Base-by-base conservation (phyloP, 106 monocot species). In the Agapanthus africanus region DNA sequence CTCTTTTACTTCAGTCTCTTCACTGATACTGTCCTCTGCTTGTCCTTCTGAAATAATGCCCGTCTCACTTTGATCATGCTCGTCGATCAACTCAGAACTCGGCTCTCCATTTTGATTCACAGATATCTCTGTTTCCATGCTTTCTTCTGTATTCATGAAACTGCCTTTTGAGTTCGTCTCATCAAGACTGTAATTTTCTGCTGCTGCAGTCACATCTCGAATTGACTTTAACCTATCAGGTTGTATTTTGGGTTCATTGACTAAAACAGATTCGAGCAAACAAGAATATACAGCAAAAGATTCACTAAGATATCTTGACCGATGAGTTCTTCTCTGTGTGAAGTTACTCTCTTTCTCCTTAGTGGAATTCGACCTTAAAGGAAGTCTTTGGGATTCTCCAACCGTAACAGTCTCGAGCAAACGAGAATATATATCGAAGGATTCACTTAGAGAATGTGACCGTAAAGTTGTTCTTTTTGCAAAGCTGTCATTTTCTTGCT, bases 391-490 rank as follows among this genome's bases (percentile, higher is more conserved):
- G n/a, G 36, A 13, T 67, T 74, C 77, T 54, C 60, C 56, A 52
- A 37, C 73, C 71, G 79, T 74, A 44, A 40, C 65, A 37, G 76
- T 67, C 27, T 86, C 71, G n/a, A 78, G 52, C 70, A 86, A 69
- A 18, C 39, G 62, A 59, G 82, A 79, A 54, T 82, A 82, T 54
- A 59, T 86, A 32, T 74, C 82, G 30, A 82, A 67, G 7, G 82
- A 82, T 64, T 86, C 86, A 56, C 60, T 63, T 11, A 82, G 76
- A 21, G 86, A 77, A 25, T 25, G 77, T 25, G 82, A 79, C 54
- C 76, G 76, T 50, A 30, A 66, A 36, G 79, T 49, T 36, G 37
- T 37, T 62, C 42, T 56, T 21, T 33, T 41, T 42, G 28, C 22
- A 54, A 11, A 22, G 7, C 3, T 49, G n/a, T n/a, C n/a, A 50